phyloP scores from a whole-genome alignment of 2,329 filamentous ascomycete genomes.

The Trichophyton mentagrophytes region DNA sequence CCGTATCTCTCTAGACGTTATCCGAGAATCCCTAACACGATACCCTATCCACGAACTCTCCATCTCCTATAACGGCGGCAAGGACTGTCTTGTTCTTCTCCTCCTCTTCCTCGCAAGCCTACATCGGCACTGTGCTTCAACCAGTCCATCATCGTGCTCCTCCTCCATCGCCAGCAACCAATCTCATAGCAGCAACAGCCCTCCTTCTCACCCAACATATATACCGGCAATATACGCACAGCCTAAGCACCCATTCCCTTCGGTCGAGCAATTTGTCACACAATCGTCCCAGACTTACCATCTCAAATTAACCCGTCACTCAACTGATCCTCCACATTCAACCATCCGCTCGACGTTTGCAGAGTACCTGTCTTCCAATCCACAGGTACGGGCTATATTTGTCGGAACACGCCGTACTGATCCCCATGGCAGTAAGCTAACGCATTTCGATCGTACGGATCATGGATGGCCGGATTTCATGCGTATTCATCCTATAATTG shows the following conservation, averaged over 20 bases:
- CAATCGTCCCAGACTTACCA: conserved; percentile 55
- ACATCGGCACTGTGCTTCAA: conserved; percentile 15
- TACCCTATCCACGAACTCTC: conserved; percentile 72
- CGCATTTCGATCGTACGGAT: conserved; percentile 78
- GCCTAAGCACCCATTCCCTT: conserved; percentile 66
- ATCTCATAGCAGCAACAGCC: neutral
- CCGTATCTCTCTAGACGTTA: conserved; percentile 55
- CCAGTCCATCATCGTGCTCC: conserved; percentile 2
- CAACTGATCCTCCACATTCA: conserved; percentile 41
- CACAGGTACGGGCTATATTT: conserved; percentile 60
- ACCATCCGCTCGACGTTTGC: conserved; percentile 69
- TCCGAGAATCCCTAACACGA: conserved; percentile 58
- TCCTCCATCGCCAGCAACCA: neutral
- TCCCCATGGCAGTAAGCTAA: conserved; percentile 68
- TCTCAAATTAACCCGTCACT: conserved; percentile 61
- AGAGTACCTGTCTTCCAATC: conserved; percentile 49
- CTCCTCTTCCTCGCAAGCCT: conserved; percentile 66
- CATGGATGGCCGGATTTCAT: conserved; percentile 83
- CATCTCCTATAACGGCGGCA: conserved; percentile 93
- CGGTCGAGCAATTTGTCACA: conserved; percentile 75
- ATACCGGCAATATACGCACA: conserved; percentile 85
- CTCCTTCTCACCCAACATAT: conserved; percentile 11
- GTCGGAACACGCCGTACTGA: conserved; percentile 84
- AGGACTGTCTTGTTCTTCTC: conserved; percentile 89
- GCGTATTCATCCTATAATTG: conserved; percentile 87